Base-by-base conservation (phyloP, 306 rosid genomes). In the Cucurbita argyrosperma region DNA sequence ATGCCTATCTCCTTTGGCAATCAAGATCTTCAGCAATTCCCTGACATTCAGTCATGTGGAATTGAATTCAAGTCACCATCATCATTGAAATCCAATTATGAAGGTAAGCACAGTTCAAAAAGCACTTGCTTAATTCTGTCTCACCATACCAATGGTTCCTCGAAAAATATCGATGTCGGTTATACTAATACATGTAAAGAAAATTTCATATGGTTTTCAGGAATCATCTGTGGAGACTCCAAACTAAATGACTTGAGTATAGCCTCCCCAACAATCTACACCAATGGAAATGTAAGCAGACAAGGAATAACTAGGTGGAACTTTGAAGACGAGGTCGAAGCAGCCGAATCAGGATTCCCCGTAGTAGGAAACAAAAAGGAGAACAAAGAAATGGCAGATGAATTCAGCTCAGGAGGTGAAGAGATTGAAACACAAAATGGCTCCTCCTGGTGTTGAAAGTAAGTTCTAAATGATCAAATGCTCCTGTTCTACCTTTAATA, bases 61-160 rank as follows among this genome's bases (percentile, higher is more conserved):
- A 64, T 38, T 64, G 70, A 64, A 39, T 64, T 64, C 50, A 64
- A 64, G 26, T 19, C 70, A 16, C 15, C 70, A 8, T 39, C 75
- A 19, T 50, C 72, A 68, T 74, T 82, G 80, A 83, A 83, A 75
- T 60, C 69, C 7, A 83, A 81, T 72, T 80, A 79, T 49, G 87
- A 80, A 79, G 74, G 77, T 57, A 80, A 83, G 46, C 71, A 10
- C 35, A 19, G 35, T 65, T 65, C 16, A 42, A 10, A 40, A 65
- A 18, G 0, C 21, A 9, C 13, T 62, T 15, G 49, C 67, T 61
- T 35, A 61, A 35, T 15, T 3, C 67, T 61, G 38, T 37, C 67
- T 61, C 5, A 30, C 19, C 18, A 14, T 60, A 30, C 51, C 30
- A 18, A 65, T 51, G 1, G 37, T 42, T 65, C 52, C 50, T 65